phyloP scores from a whole-genome alignment of 257 asterid genomes.

The Capsicum rhomboideum region DNA sequence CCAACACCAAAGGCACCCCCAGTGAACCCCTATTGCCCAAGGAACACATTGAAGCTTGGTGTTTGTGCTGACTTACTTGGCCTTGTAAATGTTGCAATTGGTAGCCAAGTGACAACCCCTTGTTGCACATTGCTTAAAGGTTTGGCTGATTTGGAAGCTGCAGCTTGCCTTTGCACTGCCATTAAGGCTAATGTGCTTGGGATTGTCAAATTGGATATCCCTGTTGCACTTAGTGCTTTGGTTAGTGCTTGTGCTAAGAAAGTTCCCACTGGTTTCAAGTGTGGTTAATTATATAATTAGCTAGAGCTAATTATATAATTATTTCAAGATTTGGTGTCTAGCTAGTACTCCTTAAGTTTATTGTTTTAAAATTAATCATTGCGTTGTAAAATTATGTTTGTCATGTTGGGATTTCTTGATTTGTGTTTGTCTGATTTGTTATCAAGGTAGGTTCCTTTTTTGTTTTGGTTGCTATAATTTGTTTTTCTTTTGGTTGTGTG shows the following conservation, averaged over 20 bases:
- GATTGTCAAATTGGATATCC: constrained; percentile 56
- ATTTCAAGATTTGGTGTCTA: neutral
- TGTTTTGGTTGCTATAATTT: neutral
- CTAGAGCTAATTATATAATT: neutral
- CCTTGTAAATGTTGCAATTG: constrained; percentile 4
- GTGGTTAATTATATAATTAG: constrained; percentile 20
- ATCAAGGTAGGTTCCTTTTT: neutral
- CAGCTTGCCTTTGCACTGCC: constrained; percentile 31
- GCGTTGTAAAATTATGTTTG: constrained; percentile 1
- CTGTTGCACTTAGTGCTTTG: constrained; percentile 59
- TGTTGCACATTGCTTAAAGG: constrained; percentile 14
- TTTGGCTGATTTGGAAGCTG: constrained; percentile 50
- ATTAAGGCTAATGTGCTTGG: constrained; percentile 38
- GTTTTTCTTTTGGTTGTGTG: neutral
- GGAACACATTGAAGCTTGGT: constrained; percentile 13
- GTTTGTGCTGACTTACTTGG: constrained; percentile 15
- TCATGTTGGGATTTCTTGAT: neutral
- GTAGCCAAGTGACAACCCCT: neutral
- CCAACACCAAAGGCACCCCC: constrained; percentile 36
- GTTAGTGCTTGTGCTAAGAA: constrained; percentile 57
- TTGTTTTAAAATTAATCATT: neutral
- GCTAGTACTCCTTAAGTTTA: neutral
- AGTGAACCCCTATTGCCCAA: constrained; percentile 15
- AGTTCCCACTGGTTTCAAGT: constrained; percentile 64
- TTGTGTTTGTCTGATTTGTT: neutral